Evolutionary conservation across 441 rosid species (phyloP).

Genomic region (Adansonia rubrostipa): DNA sequence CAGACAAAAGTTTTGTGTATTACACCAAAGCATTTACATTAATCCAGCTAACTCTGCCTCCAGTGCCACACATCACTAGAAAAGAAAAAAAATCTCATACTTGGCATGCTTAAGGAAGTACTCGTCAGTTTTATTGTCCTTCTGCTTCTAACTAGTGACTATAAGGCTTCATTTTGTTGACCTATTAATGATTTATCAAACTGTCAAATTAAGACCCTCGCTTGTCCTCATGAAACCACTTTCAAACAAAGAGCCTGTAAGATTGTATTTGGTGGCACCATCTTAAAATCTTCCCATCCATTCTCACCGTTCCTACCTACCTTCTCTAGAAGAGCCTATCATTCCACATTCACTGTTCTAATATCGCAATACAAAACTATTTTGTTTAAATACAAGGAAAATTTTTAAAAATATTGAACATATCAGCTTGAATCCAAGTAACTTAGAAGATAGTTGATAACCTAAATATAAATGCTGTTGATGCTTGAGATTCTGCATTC

Average conservation of each 20-base stretch:
- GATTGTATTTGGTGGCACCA: slow-evolving; percentile 19
- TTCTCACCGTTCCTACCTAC: slow-evolving; percentile 21
- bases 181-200: slow-evolving; percentile 33
- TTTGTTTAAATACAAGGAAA: not conserved
- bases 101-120: slow-evolving; percentile 12
- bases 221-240: slow-evolving; percentile 33
- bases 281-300: slow-evolving; percentile 22
- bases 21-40: slow-evolving; percentile 15
- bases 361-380: slow-evolving; percentile 10
- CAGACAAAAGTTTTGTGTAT: slow-evolving; percentile 14
- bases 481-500: not conserved
- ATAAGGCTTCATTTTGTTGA: slow-evolving; percentile 16
- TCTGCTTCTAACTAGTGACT: not conserved
- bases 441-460: slow-evolving; percentile 7
- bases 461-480: not conserved
- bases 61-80: not conserved
- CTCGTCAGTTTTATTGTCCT: not conserved
- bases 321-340: slow-evolving; percentile 26
- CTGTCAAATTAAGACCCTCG: slow-evolving; percentile 29
- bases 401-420: too few species aligned
- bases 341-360: not conserved
- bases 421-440: too few species aligned
- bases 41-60: slow-evolving; percentile 5
- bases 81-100: not conserved
- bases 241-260: slow-evolving; percentile 27